Percentiles rank a stretch among this genome's conserved stretches.
Evolutionary conservation across 129 eudicot species (phyloP).

Genomic region (Solidago caesia): DNA sequence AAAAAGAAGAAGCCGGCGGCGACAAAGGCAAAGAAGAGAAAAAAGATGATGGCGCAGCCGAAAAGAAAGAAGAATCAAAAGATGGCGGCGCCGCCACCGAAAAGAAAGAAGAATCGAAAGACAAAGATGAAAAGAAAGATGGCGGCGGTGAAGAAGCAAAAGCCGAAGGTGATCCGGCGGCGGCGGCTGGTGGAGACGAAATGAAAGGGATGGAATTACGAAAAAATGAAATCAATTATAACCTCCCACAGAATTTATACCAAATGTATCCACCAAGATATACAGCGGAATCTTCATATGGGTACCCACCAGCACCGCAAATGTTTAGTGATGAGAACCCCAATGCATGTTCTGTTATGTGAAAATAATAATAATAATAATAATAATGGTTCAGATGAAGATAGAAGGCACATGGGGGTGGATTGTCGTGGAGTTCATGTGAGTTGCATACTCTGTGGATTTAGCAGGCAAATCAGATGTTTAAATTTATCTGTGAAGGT

Average conservation of each 20-base stretch:
- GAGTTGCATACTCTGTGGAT: constrained; percentile 21
- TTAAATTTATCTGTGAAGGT: no score
- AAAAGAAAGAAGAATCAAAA: constrained; percentile 41
- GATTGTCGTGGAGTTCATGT: constrained; percentile 40
- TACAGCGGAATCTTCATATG: constrained; percentile 49
- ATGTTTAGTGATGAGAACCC: constrained; percentile 98
- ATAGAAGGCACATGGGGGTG: constrained; percentile 40
- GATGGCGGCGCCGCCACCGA: constrained; percentile 26
- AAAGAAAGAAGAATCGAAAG: constrained; percentile 31
- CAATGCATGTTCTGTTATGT: constrained; percentile 89
- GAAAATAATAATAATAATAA: constrained; percentile 18
- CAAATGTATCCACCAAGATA: constrained; percentile 36
- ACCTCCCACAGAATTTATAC: constrained; percentile 43
- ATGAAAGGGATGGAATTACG: constrained; percentile 45
- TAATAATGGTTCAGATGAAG: constrained; percentile 26
- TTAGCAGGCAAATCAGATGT: no score
- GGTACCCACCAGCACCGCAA: constrained; percentile 77
- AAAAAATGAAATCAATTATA: constrained; percentile 60
- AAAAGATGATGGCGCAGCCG: constrained; percentile 34
- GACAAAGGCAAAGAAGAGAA: constrained; percentile 42
- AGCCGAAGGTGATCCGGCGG: constrained; percentile 23
- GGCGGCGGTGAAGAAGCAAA: constrained; percentile 33
- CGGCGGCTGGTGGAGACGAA: constrained; percentile 31
- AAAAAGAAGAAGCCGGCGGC: constrained; percentile 44
- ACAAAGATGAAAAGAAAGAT: constrained; percentile 29